Evolutionary conservation across 202 grass and related monocot genomes (phyloP).

Genomic region (Cymbopogon flexuosus): DNA sequence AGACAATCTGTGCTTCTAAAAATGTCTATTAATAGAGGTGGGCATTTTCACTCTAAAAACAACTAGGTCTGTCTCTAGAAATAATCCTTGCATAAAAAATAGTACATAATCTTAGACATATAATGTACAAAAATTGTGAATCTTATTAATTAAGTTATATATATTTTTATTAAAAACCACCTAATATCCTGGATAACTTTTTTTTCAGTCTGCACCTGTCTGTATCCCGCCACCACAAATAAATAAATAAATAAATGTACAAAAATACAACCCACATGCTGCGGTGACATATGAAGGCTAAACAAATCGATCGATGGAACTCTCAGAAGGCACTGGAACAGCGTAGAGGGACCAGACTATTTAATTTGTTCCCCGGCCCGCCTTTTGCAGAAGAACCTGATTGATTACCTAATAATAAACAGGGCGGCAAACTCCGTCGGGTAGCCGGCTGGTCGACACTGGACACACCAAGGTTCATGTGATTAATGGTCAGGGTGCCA

Average conservation of each 20-base stretch:
- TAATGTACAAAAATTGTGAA: too few relatives aligned
- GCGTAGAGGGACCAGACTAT: neutral
- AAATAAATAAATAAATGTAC: too few relatives aligned
- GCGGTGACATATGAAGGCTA: neutral
- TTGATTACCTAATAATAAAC: neutral
- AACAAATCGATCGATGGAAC: neutral
- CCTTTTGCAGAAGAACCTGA: neutral
- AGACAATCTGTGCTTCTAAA: too few relatives aligned
- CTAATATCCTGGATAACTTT: neutral
- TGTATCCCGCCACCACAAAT: neutral
- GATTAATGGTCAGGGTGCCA: neutral
- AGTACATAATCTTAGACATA: too few relatives aligned
- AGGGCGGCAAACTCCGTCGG: neutral
- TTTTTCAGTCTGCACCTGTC: too few relatives aligned
- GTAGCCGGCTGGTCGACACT: neutral
- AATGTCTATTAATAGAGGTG: too few relatives aligned
- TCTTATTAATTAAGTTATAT: too few relatives aligned
- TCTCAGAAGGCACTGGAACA: neutral
- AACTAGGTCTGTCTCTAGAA: too few relatives aligned
- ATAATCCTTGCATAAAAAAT: too few relatives aligned
- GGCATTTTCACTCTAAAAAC: too few relatives aligned
- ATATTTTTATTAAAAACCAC: too few relatives aligned
- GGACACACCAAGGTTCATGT: neutral
- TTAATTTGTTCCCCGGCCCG: neutral
- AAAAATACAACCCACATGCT: neutral